Base-by-base conservation (phyloP, 208 protist genomes). In the Leptomonas pyrrhocoris region DNA sequence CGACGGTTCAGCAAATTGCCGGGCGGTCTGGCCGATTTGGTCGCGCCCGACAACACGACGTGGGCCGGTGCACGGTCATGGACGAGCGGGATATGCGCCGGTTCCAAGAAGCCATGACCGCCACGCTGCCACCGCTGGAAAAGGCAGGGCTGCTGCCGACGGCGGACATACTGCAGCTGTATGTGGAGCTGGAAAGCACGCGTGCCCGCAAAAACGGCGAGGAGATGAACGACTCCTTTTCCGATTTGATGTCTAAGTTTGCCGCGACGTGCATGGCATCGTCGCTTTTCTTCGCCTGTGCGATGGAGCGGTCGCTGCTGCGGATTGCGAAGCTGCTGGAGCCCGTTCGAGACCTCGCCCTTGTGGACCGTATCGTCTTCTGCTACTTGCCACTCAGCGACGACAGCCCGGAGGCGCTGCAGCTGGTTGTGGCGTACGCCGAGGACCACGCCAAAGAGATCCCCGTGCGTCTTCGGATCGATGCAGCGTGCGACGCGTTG, bases 1-100 rank as follows among this genome's bases (percentile, higher is more conserved):
- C 81, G 23, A 76, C 74, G 1, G 57, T 80, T 0, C 71, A 89
- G 69, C 94, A 98, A 67, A 92, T 98, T 27, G 89, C 79, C 11
- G 95, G 95, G 12, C 94, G 95, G 18, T 94, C 95, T 1, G 95
- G 95, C 19, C 88, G 95, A 0, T 96, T 88, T 69, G 86, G 88
- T 0, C 48, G 86, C 23, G 42, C 69, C 13, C 74, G 88, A 0
- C 68, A 81, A 18, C 71, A 85, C 67, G 28, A 70, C 8, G 43
- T 75, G 21, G 92, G 92, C 34, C 79, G 76, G 30, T 93, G 82
- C 63, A 96, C 92, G 21, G 84, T 81, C 15, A 63, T 94, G 54
- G 64, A 90, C 56, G 69, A 64, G 43, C 53, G 48, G 1, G 83
- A 93, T 62, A 80, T 86, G 66, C 25, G 36, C 23, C 49, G 30